Percentiles rank a stretch among this genome's conserved stretches.
These are phyloP conservation scores for Claviceps arundinis DNA, from an alignment of 2,329 filamentous ascomycete genomes.

Conservation along the genomic window DNA sequence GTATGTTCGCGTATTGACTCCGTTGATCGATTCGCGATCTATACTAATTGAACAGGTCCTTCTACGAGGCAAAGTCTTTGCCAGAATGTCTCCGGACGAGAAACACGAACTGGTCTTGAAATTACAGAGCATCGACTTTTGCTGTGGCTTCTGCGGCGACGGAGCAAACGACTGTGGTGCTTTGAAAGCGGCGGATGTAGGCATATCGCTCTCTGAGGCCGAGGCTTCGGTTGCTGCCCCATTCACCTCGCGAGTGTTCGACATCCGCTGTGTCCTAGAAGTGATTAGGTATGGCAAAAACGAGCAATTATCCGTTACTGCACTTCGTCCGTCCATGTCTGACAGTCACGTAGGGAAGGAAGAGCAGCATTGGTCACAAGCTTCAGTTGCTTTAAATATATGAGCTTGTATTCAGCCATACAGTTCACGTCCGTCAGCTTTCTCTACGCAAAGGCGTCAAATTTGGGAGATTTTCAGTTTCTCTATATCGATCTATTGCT, in stretches of 20 bases:
- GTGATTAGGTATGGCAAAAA: constrained; percentile 55
- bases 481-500: constrained; percentile 87
- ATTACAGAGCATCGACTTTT: constrained; percentile 90
- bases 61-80: constrained; percentile 82
- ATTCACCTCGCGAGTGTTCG: constrained; percentile 89
- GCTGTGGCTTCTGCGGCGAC: constrained; percentile 90
- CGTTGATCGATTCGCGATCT: neutral
- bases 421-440: constrained; percentile 97
- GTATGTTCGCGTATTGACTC: constrained; percentile 25
- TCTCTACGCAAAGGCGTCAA: constrained; percentile 83
- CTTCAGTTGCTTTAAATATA: constrained; percentile 99
- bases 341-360: constrained; percentile 51
- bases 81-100: constrained; percentile 96
- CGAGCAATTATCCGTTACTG: neutral
- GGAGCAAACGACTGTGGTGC: constrained; percentile 96
- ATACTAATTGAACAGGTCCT: constrained; percentile 51
- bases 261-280: constrained; percentile 88
- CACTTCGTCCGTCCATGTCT: constrained; percentile 7
- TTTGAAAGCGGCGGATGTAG: constrained; percentile 91
- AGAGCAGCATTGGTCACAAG: constrained; percentile 92
- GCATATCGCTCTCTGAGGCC: constrained; percentile 91
- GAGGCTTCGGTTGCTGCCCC: constrained; percentile 97
- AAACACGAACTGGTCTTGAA: constrained; percentile 98
- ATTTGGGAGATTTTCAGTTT: constrained; percentile 95
- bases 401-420: constrained; percentile 98